These are phyloP conservation scores for Penicillium sp. DNA, from an alignment of 2,329 filamentous ascomycete species.

Conservation along the genomic window DNA sequence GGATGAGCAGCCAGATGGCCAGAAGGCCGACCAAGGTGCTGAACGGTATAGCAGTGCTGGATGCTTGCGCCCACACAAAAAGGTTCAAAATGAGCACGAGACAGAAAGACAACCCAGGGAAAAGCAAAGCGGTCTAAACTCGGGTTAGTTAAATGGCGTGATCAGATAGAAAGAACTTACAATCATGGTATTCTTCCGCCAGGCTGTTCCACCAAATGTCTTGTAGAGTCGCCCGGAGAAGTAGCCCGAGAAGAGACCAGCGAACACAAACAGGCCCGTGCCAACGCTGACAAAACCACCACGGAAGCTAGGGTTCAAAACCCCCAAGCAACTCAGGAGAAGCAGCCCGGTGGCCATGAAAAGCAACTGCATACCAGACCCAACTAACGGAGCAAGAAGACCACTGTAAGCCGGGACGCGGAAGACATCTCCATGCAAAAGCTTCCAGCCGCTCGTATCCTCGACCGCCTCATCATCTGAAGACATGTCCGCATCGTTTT, in stretches of 20 bases:
- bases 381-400: conserved; percentile 71
- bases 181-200: conserved; percentile 68
- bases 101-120: conserved; percentile 70
- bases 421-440: conserved; percentile 84
- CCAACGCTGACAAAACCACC: conserved; percentile 83
- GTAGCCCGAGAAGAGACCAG: conserved; percentile 78
- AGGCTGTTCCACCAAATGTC: conserved; percentile 70
- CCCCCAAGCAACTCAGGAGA: conserved; percentile 64
- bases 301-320: conserved; percentile 82
- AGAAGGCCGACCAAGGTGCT: conserved; percentile 67
- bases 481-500: conserved; percentile 51
- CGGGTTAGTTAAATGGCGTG: conserved; percentile 12
- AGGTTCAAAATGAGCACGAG: conserved; percentile 75
- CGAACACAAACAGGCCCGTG: conserved; percentile 74
- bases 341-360: conserved; percentile 73
- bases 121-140: conserved; percentile 61
- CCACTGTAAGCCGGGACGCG: conserved; percentile 63
- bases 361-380: conserved; percentile 78
- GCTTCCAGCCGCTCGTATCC: conserved; percentile 81
- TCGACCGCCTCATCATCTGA: conserved; percentile 69
- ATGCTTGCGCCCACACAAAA: conserved; percentile 86
- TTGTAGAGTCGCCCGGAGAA: conserved; percentile 78
- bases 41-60: conserved; percentile 80
- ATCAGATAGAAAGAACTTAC: conserved; percentile 28
- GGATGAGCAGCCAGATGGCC: conserved; percentile 75